Conservation (phyloP, 2,329 filamentous ascomycete species). For the Nothomitra cinnamomea region DNA sequence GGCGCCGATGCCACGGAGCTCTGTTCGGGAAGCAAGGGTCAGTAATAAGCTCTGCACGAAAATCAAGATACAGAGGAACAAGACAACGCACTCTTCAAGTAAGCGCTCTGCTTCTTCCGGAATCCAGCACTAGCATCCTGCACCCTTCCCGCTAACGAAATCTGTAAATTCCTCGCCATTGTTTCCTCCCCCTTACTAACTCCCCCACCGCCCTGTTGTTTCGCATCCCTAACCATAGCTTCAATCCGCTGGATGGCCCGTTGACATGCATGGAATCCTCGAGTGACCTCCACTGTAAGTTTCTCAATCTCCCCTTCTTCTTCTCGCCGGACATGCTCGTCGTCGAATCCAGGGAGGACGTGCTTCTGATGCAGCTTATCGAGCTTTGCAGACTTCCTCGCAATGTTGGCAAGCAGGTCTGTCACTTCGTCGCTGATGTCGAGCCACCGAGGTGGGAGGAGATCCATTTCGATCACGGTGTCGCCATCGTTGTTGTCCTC, state of each 20-base stretch:
- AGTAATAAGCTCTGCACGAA: no score
- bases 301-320: slow-evolving; percentile 85
- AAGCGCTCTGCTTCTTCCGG: slow-evolving; percentile 92
- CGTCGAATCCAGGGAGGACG: slow-evolving; percentile 88
- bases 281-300: slow-evolving; percentile 79
- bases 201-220: slow-evolving; percentile 39
- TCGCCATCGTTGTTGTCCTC: slow-evolving; percentile 77
- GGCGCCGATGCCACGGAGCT: slow-evolving; percentile 28
- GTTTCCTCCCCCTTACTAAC: slow-evolving; percentile 74
- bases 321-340: slow-evolving; percentile 71
- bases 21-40: no score
- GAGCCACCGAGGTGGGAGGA: slow-evolving; percentile 87
- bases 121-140: slow-evolving; percentile 87
- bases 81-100: slow-evolving; percentile 61
- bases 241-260: slow-evolving; percentile 77
- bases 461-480: slow-evolving; percentile 94
- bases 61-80: no score
- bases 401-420: slow-evolving; percentile 63
- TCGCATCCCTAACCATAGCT: slow-evolving; percentile 67
- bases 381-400: slow-evolving; percentile 64
- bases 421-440: slow-evolving; percentile 89
- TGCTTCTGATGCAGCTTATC: slow-evolving; percentile 96
- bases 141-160: slow-evolving; percentile 71
- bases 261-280: slow-evolving; percentile 78
- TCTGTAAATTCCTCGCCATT: slow-evolving; percentile 93